These are phyloP conservation scores for Helichrysum umbraculigerum DNA, from an alignment of 129 eudicot species.

Conservation along the genomic window DNA sequence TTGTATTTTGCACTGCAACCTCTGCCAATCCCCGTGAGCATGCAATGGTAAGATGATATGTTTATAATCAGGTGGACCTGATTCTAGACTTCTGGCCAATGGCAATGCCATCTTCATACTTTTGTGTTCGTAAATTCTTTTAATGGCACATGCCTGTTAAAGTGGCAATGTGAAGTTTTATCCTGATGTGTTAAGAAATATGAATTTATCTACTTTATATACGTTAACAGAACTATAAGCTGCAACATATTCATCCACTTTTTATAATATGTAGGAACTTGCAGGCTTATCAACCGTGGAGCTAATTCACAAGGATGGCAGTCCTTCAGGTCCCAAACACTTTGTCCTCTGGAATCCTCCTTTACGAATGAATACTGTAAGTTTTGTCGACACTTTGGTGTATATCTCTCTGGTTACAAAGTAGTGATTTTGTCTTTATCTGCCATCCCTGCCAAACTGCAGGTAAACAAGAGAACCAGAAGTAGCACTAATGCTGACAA, in stretches of 20 bases:
- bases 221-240: slow-evolving; percentile 7
- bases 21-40: slow-evolving; percentile 89
- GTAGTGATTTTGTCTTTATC: slow-evolving; percentile 12
- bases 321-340: slow-evolving; percentile 88
- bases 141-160: neutral
- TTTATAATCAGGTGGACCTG: slow-evolving; percentile 13
- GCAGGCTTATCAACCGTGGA: slow-evolving; percentile 61
- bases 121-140: too few relatives aligned
- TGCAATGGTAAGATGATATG: slow-evolving; percentile 63
- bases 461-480: slow-evolving; percentile 61
- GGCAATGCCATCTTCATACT: too few relatives aligned
- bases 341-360: slow-evolving; percentile 98
- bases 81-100: too few relatives aligned
- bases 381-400: slow-evolving; percentile 24
- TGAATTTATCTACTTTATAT: neutral
- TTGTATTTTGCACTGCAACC: slow-evolving; percentile 89
- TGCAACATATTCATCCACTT: neutral
- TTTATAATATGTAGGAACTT: slow-evolving; percentile 52
- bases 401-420: slow-evolving; percentile 12
- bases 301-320: slow-evolving; percentile 87
- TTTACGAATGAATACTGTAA: slow-evolving; percentile 59
- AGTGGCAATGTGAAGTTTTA: neutral
- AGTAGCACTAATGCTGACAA: slow-evolving; percentile 31
- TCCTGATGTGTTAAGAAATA: neutral
- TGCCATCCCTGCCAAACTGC: slow-evolving; percentile 24